Evolutionary conservation across 2,329 filamentous ascomycete species (phyloP).

Genomic region (Aspergillus melleus): DNA sequence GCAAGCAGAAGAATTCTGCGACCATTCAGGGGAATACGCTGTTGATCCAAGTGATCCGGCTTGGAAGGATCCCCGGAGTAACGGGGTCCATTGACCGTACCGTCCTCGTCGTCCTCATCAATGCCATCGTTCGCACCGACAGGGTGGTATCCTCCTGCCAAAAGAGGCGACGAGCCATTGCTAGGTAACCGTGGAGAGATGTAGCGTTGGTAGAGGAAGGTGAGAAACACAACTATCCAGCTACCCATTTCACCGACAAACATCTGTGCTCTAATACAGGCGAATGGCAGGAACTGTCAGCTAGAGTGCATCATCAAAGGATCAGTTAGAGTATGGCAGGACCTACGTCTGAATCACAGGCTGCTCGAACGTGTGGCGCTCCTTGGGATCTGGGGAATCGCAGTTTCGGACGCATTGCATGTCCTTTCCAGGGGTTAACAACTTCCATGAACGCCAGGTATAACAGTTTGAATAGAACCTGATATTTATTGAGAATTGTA

Average conservation of each 20-base stretch:
- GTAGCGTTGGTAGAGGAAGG: slow-evolving; percentile 65
- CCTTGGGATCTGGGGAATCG: slow-evolving; percentile 64
- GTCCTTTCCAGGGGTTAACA: slow-evolving; percentile 55
- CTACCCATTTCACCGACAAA: slow-evolving; percentile 95
- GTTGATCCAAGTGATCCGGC: slow-evolving; percentile 54
- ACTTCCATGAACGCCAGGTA: neutral
- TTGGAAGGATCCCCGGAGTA: slow-evolving; percentile 53
- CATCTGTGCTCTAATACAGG: slow-evolving; percentile 69
- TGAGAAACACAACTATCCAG: slow-evolving; percentile 81
- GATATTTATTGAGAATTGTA: slow-evolving; percentile 93
- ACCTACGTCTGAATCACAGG: slow-evolving; percentile 84
- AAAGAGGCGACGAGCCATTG: slow-evolving; percentile 41
- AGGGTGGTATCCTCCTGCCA: slow-evolving; percentile 64
- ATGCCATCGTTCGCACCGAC: slow-evolving; percentile 55
- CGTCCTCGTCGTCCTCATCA: slow-evolving; percentile 47
- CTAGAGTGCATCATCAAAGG: neutral
- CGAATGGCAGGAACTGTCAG: neutral
- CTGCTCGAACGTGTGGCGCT: slow-evolving; percentile 79
- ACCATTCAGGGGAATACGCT: slow-evolving; percentile 64
- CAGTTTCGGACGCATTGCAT: slow-evolving; percentile 97
- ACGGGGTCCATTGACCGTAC: slow-evolving; percentile 45
- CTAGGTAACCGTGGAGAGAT: slow-evolving; percentile 37
- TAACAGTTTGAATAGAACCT: slow-evolving; percentile 56
- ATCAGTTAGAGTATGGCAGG: neutral
- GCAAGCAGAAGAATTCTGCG: slow-evolving; percentile 73